phyloP scores from a whole-genome alignment of 495 filamentous ascomycete genomes.

The Evernia prunastri region DNA sequence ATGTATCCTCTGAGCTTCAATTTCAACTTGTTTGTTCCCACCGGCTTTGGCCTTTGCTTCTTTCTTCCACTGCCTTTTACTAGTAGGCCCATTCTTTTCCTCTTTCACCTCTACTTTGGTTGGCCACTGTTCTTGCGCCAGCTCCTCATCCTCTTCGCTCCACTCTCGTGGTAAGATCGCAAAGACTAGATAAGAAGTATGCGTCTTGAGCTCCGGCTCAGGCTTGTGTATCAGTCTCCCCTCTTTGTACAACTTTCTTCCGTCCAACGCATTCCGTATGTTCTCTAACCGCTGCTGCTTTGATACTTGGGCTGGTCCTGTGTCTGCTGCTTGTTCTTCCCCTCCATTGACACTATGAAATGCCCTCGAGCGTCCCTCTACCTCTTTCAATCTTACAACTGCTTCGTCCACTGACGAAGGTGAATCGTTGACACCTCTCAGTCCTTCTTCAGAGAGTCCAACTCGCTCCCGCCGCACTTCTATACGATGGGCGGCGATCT shows the following conservation, averaged over 20 bases:
- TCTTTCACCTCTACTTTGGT: constrained; percentile 29
- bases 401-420: constrained; percentile 73
- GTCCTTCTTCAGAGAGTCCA: constrained; percentile 53
- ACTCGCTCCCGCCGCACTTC: constrained; percentile 78
- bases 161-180: constrained; percentile 80
- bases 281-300: constrained; percentile 29
- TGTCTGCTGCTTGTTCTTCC: constrained; percentile 9
- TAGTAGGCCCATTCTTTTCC: constrained; percentile 37
- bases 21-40: constrained; percentile 44
- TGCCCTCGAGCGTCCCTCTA: constrained; percentile 58
- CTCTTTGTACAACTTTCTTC: constrained; percentile 42
- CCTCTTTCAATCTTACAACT: constrained; percentile 57
- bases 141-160: constrained; percentile 75
- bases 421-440: constrained; percentile 52
- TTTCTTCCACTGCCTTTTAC: constrained; percentile 48
- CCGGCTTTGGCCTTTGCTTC: constrained; percentile 44
- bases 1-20: constrained; percentile 21
- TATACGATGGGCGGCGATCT: constrained; percentile 66
- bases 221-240: constrained; percentile 71
- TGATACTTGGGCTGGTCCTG: constrained; percentile 26
- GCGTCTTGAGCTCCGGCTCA: constrained; percentile 85
- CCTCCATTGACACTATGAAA: constrained; percentile 39
- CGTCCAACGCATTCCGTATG: constrained; percentile 20
- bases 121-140: constrained; percentile 55
- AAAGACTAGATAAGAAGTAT: constrained; percentile 94